Evolutionary conservation across 306 rosid species (phyloP).

Genomic region (Pyrus pyrifolia): DNA sequence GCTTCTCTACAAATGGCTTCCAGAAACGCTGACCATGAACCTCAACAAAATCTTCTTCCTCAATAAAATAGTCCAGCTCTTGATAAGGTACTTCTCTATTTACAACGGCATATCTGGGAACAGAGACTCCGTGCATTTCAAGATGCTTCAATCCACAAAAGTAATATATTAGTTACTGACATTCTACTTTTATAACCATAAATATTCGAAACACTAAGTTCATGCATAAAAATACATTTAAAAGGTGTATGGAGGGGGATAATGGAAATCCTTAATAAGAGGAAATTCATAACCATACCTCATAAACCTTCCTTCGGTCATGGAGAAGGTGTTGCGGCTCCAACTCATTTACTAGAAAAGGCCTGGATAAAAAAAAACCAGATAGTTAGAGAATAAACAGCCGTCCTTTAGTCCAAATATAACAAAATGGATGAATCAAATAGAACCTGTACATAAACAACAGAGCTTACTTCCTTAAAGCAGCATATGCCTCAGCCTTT

Average conservation of each 20-base stretch:
- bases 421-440: constrained; percentile 3
- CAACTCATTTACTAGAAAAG: constrained; percentile 80
- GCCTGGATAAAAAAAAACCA: constrained; percentile 52
- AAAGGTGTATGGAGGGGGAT: background rate
- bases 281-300: constrained; percentile 41
- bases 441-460: constrained; percentile 5
- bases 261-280: constrained; percentile 3
- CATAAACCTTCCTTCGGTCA: constrained; percentile 86
- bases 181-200: constrained; percentile 9
- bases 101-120: constrained; percentile 95
- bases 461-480: constrained; percentile 83
- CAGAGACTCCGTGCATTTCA: constrained; percentile 70
- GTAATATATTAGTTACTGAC: constrained; percentile 17
- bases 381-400: constrained; percentile 25
- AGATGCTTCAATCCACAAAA: constrained; percentile 61
- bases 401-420: background rate
- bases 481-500: constrained; percentile 90
- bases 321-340: constrained; percentile 98
- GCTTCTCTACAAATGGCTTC: constrained; percentile 99
- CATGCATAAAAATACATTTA: background rate
- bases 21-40: constrained; percentile 77
- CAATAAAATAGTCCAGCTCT: constrained; percentile 74
- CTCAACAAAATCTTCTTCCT: constrained; percentile 97
- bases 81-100: constrained; percentile 72
- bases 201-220: constrained; percentile 11